These are phyloP conservation scores for Oenanthe sinensis DNA, from an alignment of 129 eudicot genomes.

Conservation along the genomic window DNA sequence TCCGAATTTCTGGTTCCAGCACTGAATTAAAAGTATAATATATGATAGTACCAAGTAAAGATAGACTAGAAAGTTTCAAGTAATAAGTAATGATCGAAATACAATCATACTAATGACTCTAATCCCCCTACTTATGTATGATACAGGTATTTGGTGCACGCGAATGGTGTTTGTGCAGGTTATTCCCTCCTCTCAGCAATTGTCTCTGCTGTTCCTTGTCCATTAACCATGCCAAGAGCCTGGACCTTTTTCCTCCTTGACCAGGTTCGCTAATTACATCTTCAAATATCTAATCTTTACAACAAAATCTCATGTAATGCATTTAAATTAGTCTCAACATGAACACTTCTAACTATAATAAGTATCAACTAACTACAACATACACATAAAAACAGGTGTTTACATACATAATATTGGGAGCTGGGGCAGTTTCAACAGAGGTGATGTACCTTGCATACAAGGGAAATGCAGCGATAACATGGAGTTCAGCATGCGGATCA, in stretches of 20 bases:
- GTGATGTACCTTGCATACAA: constrained; percentile 71
- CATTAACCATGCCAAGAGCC: constrained; percentile 76
- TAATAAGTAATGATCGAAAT: not conserved
- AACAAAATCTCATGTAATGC: not conserved
- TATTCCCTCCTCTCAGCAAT: constrained; percentile 83
- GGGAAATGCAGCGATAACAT: constrained; percentile 63
- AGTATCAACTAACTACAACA: not conserved
- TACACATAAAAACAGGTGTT: constrained; percentile 33
- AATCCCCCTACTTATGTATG: not conserved
- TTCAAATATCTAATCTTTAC: not conserved
- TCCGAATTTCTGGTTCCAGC: too few relatives aligned
- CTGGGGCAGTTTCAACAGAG: constrained; percentile 72
- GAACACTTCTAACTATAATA: not conserved
- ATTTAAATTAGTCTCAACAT: not conserved
- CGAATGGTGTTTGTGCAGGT: constrained; percentile 90
- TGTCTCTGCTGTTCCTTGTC: constrained; percentile 70
- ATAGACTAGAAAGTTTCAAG: not conserved
- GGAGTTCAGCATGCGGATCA: constrained; percentile 72
- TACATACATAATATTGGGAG: constrained; percentile 68
- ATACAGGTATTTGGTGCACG: constrained; percentile 78
- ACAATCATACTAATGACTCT: not conserved
- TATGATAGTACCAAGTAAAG: not conserved
- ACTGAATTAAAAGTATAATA: too few relatives aligned
- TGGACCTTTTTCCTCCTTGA: constrained; percentile 92
- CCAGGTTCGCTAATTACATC: constrained; percentile 35